Base-by-base conservation (phyloP, 257 asterid genomes). In the Solanum boliviense region DNA sequence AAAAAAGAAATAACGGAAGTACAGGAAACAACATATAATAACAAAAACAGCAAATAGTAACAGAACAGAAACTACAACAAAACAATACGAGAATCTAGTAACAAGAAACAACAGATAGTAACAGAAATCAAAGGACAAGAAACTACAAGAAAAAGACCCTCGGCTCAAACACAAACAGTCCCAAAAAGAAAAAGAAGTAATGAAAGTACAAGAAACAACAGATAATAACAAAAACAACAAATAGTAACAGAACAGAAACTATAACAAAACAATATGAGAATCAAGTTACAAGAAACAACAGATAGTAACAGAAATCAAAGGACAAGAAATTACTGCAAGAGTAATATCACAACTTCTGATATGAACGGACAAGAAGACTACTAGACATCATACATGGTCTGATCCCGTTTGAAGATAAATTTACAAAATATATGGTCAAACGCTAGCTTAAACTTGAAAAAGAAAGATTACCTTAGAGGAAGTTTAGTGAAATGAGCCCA, bases 401-500 rank as follows among this genome's bases (percentile, higher is more conserved):
- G 72, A 65, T 25, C 72, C 1, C 8, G 7, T 65, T 65, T 65
- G 31, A n/a, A 65, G 16, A 65, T 65, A 65, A 65, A 65, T n/a
- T 65, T 10, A n/a, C 32, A 65, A 65, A 65, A 65, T 65, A 0
- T 65, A 65, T 65, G 16, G 32, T 25, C 31, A 65, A 65, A n/a
- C 8, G 72, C 15, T 65, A 65, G 18, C 72, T 65, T n/a, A 65
- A 65, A 65, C 72, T n/a, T n/a, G 72, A 65, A 65, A 65, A 65
- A 65, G 16, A n/a, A 65, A 11, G 32, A n/a, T 39, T 92, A 95
- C 98, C 98, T 93, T 38, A 92, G 94, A 20, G 99, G 94, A 56
- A 96, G 94, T 90, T 89, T 91, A 83, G 86, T 87, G 85, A 96
- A 95, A 88, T 96, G 99, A 87, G 92, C 91, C 99, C 98, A 96